Evolutionary conservation across 176 grass and related monocot genomes (phyloP), one percentile per base, ranked within the genome.

Genomic region (Musa itinerans): DNA sequence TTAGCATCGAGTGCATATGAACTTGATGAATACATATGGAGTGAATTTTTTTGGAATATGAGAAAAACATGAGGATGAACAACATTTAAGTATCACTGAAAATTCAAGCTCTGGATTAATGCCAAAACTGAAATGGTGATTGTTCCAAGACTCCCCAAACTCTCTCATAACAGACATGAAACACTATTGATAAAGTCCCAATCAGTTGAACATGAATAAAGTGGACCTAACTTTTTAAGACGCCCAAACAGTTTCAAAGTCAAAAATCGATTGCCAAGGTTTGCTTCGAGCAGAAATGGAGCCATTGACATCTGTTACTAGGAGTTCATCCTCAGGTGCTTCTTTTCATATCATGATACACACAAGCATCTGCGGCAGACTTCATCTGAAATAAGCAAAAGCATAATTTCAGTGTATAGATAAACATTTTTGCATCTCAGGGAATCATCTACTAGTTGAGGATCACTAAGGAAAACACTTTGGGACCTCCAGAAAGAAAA

Each of bases 351-450:
- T 55, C 71, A 27, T 27, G 71, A 74, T 74, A 15, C 21, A 74
- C 71, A 27, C 71, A 74, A 54, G 50, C 15, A 74, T 74, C 71
- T 22, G 71, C 50, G 9, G 71, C 71, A 8, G 71, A 25, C 52
- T 74, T 74, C 71, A 74, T 74, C 71, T 74, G 71, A 72, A 52
- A 71, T 22, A 49, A 14, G 16, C 29, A 72, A 24, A 29, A 52
- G 16, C 2, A 34, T 29, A 16, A 67, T 26, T 16, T 34, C 20
- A 29, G 24, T 43, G 48, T 10, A 15, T 2, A 16, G 12, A 68
- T 15, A 68, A 20, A 61, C 19, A 68, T 68, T 68, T 6, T 11
- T 0, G 11, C 1, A 21, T 52, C 17, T 23, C 49, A 51, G 48
- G 51, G 14, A 21, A 50, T 22, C 12, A 10, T 11, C 24, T 21